Conservation (phyloP, 805 yeast species). For the Saccharomyces kudriavzevii region DNA sequence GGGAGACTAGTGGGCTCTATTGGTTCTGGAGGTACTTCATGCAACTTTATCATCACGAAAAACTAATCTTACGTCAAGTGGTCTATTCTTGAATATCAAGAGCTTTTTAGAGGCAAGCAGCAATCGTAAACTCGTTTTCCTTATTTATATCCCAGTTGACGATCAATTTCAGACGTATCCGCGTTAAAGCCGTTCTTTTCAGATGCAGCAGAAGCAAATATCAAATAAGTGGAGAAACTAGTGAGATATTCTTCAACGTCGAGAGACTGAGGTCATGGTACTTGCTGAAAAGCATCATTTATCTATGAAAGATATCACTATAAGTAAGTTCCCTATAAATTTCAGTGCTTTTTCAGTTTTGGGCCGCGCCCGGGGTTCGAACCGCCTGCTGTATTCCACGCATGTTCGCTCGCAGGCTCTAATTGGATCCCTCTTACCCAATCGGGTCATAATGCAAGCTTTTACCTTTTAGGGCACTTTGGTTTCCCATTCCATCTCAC, state of each 20-base stretch:
- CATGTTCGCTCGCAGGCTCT: not conserved
- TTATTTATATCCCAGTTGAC: not conserved
- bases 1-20: constrained; percentile 4
- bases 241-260: not conserved
- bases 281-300: not conserved
- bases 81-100: not conserved
- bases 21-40: constrained; percentile 19
- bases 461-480: not conserved
- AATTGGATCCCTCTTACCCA: not conserved
- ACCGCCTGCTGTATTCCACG: not conserved
- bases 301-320: not conserved
- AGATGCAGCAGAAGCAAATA: not conserved
- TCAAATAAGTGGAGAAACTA: not conserved
- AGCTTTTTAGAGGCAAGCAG: not conserved
- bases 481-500: not conserved
- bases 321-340: not conserved
- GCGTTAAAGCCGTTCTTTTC: not conserved
- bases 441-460: not conserved
- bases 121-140: not conserved
- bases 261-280: not conserved
- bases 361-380: not conserved
- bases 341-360: not conserved
- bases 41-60: constrained; percentile 4
- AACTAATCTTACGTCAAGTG: not conserved
- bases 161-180: not conserved